Percentiles rank a stretch among this genome's conserved stretches.
Conservation (phyloP, 805 yeast genomes). For the Wickerhamiella nectarea region DNA sequence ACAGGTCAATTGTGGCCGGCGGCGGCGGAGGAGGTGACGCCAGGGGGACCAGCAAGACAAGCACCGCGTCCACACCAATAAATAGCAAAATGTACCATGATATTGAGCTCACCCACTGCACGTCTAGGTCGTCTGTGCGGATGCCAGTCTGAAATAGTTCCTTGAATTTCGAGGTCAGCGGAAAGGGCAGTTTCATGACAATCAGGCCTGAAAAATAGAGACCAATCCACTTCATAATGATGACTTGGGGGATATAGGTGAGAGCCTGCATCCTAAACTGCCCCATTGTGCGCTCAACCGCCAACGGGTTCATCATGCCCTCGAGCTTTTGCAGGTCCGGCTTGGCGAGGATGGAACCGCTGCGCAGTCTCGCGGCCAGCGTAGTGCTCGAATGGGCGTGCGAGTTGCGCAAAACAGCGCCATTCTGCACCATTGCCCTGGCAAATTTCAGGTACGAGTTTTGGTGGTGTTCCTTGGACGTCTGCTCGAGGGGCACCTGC, state of each 20-base stretch:
- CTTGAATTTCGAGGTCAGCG: slow-evolving; percentile 77
- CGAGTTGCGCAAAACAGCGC: slow-evolving; percentile 44
- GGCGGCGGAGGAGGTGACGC: not conserved
- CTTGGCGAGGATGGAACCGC: slow-evolving; percentile 45
- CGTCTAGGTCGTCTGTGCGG: slow-evolving; percentile 71
- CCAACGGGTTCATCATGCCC: slow-evolving; percentile 42
- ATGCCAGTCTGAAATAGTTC: slow-evolving; percentile 86
- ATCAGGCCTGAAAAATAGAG: slow-evolving; percentile 86
- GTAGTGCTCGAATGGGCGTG: slow-evolving; percentile 36
- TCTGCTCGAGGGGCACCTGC: slow-evolving; percentile 32
- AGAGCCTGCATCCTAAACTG: slow-evolving; percentile 74
- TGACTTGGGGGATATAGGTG: slow-evolving; percentile 78
- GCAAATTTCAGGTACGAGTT: slow-evolving; percentile 38
- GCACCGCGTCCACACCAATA: slow-evolving; percentile 69
- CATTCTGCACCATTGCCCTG: slow-evolving; percentile 16
- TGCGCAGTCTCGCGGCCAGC: slow-evolving; percentile 35
- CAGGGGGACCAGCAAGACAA: slow-evolving; percentile 41
- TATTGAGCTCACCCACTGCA: slow-evolving; percentile 80
- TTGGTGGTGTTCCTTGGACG: slow-evolving; percentile 30
- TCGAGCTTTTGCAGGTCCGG: slow-evolving; percentile 39
- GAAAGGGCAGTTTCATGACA: slow-evolving; percentile 80
- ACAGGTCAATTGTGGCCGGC: slow-evolving; percentile 5
- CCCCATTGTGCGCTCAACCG: slow-evolving; percentile 57
- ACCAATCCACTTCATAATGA: slow-evolving; percentile 93
- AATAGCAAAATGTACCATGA: slow-evolving; percentile 92